These are phyloP conservation scores for Artemisia argyi DNA, from an alignment of 129 eudicot genomes.

Conservation along the genomic window DNA sequence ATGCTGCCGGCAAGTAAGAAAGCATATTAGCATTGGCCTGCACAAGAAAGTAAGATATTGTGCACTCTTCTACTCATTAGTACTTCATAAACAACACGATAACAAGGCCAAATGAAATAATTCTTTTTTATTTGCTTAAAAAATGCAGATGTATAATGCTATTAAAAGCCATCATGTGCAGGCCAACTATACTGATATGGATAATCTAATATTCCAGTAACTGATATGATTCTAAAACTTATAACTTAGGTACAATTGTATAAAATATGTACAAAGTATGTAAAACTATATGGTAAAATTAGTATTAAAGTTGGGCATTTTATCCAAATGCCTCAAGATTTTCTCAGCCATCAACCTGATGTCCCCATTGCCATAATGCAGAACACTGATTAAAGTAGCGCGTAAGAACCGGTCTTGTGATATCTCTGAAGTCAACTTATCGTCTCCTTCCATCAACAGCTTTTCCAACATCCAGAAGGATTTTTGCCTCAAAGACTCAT, in stretches of 20 bases:
- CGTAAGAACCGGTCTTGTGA: conserved; percentile 57
- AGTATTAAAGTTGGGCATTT: conserved; percentile 33
- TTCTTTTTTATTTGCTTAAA: neutral
- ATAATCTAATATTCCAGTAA: neutral
- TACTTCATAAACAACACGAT: neutral
- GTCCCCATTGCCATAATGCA: conserved; percentile 64
- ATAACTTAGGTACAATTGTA: neutral
- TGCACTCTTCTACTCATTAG: neutral
- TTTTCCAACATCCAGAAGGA: conserved; percentile 65
- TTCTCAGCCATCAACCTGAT: conserved; percentile 70
- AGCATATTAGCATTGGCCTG: conserved; percentile 19
- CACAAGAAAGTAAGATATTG: conserved; percentile 22
- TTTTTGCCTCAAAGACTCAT: conserved; percentile 48
- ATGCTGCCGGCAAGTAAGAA: conserved; percentile 30
- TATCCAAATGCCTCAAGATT: conserved; percentile 55
- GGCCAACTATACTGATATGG: conserved; percentile 11
- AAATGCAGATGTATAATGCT: neutral
- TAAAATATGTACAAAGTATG: conserved; percentile 17
- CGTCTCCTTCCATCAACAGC: conserved; percentile 57
- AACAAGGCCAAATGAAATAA: neutral
- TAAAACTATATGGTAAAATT: conserved; percentile 33
- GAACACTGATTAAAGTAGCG: conserved; percentile 50
- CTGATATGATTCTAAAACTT: neutral
- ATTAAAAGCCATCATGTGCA: neutral
- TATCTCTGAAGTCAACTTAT: conserved; percentile 44